These are phyloP conservation scores for Davidsoniella eucalypti DNA, from an alignment of 2,329 filamentous ascomycete genomes.

Conservation along the genomic window DNA sequence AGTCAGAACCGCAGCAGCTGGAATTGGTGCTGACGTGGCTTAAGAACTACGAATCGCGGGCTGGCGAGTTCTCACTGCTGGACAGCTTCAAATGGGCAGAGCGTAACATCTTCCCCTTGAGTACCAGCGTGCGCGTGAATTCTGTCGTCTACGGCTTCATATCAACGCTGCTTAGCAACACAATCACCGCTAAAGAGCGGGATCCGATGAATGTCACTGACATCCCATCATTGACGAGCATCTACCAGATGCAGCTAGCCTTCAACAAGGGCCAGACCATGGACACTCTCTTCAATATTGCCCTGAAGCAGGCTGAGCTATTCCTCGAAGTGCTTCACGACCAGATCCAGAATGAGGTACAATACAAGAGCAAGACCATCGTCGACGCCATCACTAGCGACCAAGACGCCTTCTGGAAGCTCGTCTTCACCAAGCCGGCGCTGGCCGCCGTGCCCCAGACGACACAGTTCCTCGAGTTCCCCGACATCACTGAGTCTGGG, in stretches of 20 bases:
- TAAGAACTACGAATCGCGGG: not conserved
- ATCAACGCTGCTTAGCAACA: not conserved
- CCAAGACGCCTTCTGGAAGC: slow-evolving; percentile 10
- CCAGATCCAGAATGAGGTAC: not conserved
- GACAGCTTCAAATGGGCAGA: slow-evolving; percentile 2
- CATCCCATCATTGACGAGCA: slow-evolving; percentile 6
- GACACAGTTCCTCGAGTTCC: not conserved
- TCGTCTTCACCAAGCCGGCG: slow-evolving; percentile 4
- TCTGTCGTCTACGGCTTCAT: not conserved
- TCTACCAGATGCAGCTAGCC: slow-evolving; percentile 6
- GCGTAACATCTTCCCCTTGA: slow-evolving; percentile 2
- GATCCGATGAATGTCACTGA: not conserved
- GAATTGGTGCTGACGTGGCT: not conserved
- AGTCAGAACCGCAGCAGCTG: no score
- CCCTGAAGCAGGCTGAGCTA: slow-evolving; percentile 4
- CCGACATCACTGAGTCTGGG: not conserved
- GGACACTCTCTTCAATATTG: slow-evolving; percentile 5
- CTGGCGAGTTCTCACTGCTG: not conserved
- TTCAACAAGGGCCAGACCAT: not conserved
- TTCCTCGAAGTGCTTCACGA: not conserved
- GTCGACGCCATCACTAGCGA: slow-evolving; percentile 4
- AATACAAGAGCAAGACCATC: not conserved
- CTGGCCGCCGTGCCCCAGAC: slow-evolving; percentile 1
- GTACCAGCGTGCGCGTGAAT: not conserved
- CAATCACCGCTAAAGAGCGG: slow-evolving; percentile 4